Evolutionary conservation across 108 stramenopile species (phyloP).

Genomic region (Schizochytrium sp.): DNA sequence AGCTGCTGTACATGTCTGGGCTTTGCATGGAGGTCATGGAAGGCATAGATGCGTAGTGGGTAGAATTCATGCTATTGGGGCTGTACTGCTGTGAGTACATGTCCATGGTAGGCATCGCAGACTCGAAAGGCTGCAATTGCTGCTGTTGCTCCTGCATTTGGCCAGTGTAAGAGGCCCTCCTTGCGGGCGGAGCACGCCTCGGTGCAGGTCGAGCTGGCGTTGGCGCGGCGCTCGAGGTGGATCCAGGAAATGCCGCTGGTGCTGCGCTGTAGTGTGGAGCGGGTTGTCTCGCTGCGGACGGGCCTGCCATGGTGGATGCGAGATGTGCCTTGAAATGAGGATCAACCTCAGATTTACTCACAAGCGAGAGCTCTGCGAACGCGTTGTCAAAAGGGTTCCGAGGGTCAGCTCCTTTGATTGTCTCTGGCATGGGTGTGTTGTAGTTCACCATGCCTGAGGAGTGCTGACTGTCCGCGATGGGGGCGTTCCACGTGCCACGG

Average conservation of each 20-base stretch:
- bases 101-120: slow-evolving; percentile 1
- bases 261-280: not conserved
- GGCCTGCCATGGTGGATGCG: not conserved
- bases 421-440: slow-evolving; percentile 45
- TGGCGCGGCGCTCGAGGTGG: not conserved
- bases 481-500: slow-evolving; percentile 42
- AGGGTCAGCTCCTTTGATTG: not conserved
- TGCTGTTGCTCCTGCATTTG: slow-evolving; percentile 29
- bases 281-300: not conserved
- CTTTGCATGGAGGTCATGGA: not conserved
- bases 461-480: slow-evolving; percentile 47
- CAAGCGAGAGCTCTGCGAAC: not conserved
- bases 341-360: not conserved
- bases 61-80: not conserved
- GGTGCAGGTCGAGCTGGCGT: not conserved
- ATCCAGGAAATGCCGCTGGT: not conserved
- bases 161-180: slow-evolving; percentile 21
- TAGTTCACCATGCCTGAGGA: not conserved
- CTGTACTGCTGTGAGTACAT: not conserved
- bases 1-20: not conserved
- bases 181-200: not conserved
- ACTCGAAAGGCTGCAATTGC: not conserved
- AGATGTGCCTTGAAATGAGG: slow-evolving; percentile 26
- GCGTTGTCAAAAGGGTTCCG: slow-evolving; percentile 34
- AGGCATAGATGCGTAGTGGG: not conserved